These are phyloP conservation scores for Jackrogersella minutella DNA, from an alignment of 495 filamentous ascomycete species.

Conservation along the genomic window DNA sequence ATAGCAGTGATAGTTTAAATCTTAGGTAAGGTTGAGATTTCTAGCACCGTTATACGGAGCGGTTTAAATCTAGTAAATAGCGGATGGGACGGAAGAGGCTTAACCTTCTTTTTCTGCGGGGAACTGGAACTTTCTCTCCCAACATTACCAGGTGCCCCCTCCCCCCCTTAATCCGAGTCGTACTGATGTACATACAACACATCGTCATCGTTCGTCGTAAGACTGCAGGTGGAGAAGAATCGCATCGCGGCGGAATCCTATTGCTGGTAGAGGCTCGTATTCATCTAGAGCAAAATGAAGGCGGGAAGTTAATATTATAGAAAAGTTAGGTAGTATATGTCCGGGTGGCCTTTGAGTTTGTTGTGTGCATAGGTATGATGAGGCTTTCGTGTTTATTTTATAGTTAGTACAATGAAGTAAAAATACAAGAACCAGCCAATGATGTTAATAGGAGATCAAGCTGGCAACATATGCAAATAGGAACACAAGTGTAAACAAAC, in stretches of 20 bases:
- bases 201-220: not conserved
- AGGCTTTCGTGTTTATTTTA: too few relatives aligned
- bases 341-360: too few relatives aligned
- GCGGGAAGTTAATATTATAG: not conserved
- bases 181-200: not conserved
- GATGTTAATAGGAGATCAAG: not conserved
- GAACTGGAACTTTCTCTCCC: conserved; percentile 2
- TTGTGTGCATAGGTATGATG: not conserved
- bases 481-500: too few relatives aligned
- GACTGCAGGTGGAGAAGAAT: not conserved
- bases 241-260: not conserved
- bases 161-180: not conserved
- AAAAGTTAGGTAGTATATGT: too few relatives aligned
- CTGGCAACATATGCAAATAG: too few relatives aligned
- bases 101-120: conserved; percentile 25
- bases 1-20: too few relatives aligned
- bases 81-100: conserved; percentile 1
- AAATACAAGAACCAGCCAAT: not conserved
- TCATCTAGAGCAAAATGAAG: not conserved
- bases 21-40: conserved; percentile 8
- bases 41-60: not conserved
- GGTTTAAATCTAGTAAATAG: not conserved
- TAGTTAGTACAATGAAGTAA: too few relatives aligned
- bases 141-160: too few relatives aligned
- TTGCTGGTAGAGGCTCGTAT: not conserved